These are phyloP conservation scores for Hypoxylon sp. DNA, from an alignment of 2,329 filamentous ascomycete genomes.

Conservation along the genomic window DNA sequence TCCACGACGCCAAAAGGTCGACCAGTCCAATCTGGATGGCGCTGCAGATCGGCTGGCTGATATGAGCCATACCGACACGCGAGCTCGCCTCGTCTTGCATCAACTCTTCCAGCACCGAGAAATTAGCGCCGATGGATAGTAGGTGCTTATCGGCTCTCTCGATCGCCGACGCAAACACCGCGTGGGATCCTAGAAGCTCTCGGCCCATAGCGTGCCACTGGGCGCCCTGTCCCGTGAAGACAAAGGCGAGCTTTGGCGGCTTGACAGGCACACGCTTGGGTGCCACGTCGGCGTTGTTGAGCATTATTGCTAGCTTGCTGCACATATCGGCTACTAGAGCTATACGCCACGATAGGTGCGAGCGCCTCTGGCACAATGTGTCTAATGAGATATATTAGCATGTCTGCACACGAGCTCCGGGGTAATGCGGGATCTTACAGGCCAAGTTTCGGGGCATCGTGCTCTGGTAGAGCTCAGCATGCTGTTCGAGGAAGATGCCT, in stretches of 20 bases:
- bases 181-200: constrained; percentile 39
- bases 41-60: constrained; percentile 49
- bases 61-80: constrained; percentile 37
- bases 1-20: constrained; percentile 46
- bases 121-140: constrained; percentile 33
- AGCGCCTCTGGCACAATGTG: constrained; percentile 44
- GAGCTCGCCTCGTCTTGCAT: constrained; percentile 29
- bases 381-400: constrained; percentile 21
- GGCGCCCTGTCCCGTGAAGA: constrained; percentile 49
- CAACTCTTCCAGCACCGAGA: constrained; percentile 38
- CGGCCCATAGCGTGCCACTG: constrained; percentile 48
- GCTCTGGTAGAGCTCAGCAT: constrained; percentile 36
- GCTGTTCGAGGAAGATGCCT: constrained; percentile 39
- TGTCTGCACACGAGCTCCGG: background rate
- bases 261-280: constrained; percentile 33
- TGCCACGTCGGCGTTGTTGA: constrained; percentile 37
- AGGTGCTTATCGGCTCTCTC: constrained; percentile 27
- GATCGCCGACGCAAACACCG: constrained; percentile 31
- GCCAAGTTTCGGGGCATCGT: constrained; percentile 42
- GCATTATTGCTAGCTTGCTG: constrained; percentile 33
- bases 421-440: constrained; percentile 24
- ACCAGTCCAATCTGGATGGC: constrained; percentile 54
- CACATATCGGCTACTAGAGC: constrained; percentile 32
- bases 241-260: constrained; percentile 41
- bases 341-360: constrained; percentile 39